Evolutionary conservation across 2,329 filamentous ascomycete species (phyloP).

Genomic region (Cladophialophora chaetospira): DNA sequence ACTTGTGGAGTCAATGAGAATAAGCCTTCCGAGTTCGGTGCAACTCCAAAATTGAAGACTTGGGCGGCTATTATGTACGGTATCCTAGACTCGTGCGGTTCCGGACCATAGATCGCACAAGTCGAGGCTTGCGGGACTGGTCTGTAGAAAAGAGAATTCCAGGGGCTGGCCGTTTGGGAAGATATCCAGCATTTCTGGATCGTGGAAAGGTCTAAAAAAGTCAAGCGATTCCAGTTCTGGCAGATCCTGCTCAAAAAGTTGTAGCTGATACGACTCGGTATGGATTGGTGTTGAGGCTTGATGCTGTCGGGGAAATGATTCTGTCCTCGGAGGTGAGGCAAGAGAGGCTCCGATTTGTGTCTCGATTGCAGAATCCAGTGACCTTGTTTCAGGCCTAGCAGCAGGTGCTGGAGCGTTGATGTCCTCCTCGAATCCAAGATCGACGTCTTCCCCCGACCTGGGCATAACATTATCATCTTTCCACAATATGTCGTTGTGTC

Average conservation of each 20-base stretch:
- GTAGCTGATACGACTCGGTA: background rate
- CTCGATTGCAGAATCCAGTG: background rate
- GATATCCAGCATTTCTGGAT: conserved; percentile 12
- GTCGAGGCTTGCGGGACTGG: background rate
- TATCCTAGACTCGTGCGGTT: background rate
- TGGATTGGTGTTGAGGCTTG: background rate
- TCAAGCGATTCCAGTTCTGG: background rate
- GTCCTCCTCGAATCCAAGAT: conserved; percentile 4
- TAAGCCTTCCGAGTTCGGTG: too few relatives aligned
- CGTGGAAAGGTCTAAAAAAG: conserved; percentile 11
- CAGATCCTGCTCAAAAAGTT: background rate
- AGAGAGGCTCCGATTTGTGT: background rate
- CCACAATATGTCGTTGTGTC: conserved; percentile 15
- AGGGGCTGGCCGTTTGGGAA: conserved; percentile 10
- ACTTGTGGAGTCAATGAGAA: too few relatives aligned
- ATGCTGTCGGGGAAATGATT: background rate
- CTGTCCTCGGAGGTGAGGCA: background rate
- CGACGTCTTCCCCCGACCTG: background rate
- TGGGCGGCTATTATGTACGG: background rate
- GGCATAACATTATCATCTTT: background rate
- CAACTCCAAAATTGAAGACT: too few relatives aligned
- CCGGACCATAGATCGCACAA: background rate
- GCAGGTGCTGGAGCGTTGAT: background rate
- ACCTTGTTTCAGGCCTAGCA: background rate
- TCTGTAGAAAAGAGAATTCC: conserved; percentile 2